These are phyloP conservation scores for Carex arenaria DNA, from an alignment of 202 grass and related monocot species.

Conservation along the genomic window DNA sequence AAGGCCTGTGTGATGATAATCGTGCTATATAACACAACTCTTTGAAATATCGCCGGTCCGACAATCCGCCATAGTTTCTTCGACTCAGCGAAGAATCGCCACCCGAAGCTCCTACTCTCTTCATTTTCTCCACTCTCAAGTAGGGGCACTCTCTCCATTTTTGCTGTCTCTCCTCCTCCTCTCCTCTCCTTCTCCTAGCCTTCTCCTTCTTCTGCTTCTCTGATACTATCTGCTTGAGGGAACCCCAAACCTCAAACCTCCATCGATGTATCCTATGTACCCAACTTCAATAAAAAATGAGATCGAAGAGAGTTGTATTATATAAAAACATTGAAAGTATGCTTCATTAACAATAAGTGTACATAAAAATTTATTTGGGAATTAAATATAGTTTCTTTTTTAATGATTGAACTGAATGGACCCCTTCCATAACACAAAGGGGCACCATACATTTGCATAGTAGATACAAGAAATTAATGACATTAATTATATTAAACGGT, in stretches of 20 bases:
- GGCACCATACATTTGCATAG: no score
- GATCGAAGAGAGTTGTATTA: no score
- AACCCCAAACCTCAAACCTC: background rate
- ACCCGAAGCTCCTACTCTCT: background rate
- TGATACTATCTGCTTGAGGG: no score
- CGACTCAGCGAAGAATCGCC: slow-evolving; percentile 44
- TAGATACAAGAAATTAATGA: no score
- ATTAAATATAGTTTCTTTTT: background rate
- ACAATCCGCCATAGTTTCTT: slow-evolving; percentile 63
- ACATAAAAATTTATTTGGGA: no score
- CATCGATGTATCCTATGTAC: background rate
- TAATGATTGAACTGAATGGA: no score
- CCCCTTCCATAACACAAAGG: no score
- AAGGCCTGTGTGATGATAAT: slow-evolving; percentile 60
- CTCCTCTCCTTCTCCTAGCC: no score
- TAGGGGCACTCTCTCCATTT: slow-evolving; percentile 19
- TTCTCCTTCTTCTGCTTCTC: no score
- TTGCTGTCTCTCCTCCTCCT: background rate
- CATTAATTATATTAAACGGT: no score
- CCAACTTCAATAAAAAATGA: background rate
- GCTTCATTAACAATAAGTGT: no score
- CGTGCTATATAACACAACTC: slow-evolving; percentile 40
- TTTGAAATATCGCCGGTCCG: slow-evolving; percentile 56
- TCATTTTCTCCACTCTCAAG: background rate
- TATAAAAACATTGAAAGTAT: no score